Evolutionary conservation across 1,284 basidiomycete genomes (phyloP), one percentile per base, ranked within the genome.

Genomic region (Amylostereum chailletii): DNA sequence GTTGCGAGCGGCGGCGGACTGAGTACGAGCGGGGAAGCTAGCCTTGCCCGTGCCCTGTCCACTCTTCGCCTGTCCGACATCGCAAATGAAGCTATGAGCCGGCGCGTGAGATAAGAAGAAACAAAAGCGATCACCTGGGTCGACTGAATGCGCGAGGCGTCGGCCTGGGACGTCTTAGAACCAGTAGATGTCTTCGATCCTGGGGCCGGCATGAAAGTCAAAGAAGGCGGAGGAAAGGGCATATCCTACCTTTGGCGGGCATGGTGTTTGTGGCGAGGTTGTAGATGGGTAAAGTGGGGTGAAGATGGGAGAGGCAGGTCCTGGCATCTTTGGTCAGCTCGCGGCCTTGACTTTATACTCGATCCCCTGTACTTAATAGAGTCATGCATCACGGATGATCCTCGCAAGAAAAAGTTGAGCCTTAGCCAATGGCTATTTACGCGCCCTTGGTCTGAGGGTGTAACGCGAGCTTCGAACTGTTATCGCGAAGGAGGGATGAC

Each of bases 61-160:
- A 34, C 52, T 52, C 56, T 65, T 66, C 42, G 62, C 60, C 65
- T 66, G 49, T 36, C 38, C 46, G 2, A n/a, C 1, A 7, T 27
- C 3, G 34, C 33, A 30, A 44, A 10, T 42, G 46, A n/a, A 30
- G 19, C 26, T 39, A 10, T 30, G 9, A 11, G 31, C 30, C 27
- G 11, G 26, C 26, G n/a, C 47, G 32, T 26, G 34, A 46, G 26
- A 32, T 30, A 32, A 42, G 33, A 42, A 40, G 26, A 39, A 29
- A 49, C 41, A 45, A 5, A 11, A n/a, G 41, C 5, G 42, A 58
- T 46, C 48, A 66, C 64, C 60, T 65, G 63, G 34, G 61, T 53
- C 10, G 64, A 60, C 59, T 62, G 62, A 50, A 65, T 61, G 44
- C 64, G 62, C n/a, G 63, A 46, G 10, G 63, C 57, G 46, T 61